A percentile compares a stretch with the other conserved stretches of the same genome.
These are phyloP conservation scores for Ambrosia artemisiifolia DNA, from an alignment of 129 eudicot species.

Conservation along the genomic window DNA sequence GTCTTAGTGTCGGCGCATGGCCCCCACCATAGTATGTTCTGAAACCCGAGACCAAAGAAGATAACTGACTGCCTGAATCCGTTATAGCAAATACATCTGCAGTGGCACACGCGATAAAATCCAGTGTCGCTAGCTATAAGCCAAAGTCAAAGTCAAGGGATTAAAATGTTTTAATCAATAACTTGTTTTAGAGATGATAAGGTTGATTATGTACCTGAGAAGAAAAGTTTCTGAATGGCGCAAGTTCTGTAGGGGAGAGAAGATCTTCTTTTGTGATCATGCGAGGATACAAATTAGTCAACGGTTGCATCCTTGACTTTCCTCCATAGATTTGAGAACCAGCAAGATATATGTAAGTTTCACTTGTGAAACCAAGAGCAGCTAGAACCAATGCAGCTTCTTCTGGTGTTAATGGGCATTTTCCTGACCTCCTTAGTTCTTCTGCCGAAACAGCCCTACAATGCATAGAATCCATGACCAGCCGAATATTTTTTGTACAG, in stretches of 20 bases:
- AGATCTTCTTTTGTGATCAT: constrained; percentile 86
- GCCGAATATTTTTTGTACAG: too few species aligned
- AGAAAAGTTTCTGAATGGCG: constrained; percentile 71
- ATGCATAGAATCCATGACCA: background rate
- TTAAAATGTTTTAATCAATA: too few species aligned
- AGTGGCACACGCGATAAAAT: constrained; percentile 76
- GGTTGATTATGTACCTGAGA: constrained; percentile 56
- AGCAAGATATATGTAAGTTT: constrained; percentile 70
- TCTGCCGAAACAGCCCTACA: constrained; percentile 61
- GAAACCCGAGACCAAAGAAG: constrained; percentile 79
- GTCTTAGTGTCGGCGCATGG: constrained; percentile 63
- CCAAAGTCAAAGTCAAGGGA: background rate
- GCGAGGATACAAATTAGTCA: constrained; percentile 66
- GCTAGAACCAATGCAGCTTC: constrained; percentile 90
- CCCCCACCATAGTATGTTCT: constrained; percentile 83
- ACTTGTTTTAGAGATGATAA: background rate
- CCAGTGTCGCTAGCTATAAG: constrained; percentile 85
- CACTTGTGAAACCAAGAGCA: constrained; percentile 58
- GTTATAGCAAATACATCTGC: constrained; percentile 85
- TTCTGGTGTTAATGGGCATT: constrained; percentile 96
- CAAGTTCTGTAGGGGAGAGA: constrained; percentile 71
- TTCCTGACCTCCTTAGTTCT: constrained; percentile 67
- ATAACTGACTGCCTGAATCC: constrained; percentile 82
- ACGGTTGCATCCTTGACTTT: constrained; percentile 53
- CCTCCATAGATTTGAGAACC: constrained; percentile 85